Evolutionary conservation across 768 basidiomycete genomes (phyloP).

Genomic region (Candolleomyces efflorescens): DNA sequence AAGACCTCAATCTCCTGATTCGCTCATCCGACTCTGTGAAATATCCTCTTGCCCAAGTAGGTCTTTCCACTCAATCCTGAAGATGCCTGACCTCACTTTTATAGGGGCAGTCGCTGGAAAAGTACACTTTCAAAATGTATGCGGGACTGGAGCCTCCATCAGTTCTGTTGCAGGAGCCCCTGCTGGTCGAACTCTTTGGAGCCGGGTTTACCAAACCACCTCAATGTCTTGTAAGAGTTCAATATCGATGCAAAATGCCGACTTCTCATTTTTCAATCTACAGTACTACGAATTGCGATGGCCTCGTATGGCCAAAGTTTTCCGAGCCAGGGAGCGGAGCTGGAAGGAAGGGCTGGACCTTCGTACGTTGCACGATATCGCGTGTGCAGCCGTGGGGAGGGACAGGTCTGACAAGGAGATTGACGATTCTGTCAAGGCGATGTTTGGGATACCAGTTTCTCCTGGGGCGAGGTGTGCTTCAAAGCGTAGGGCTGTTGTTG

Average conservation of each 20-base stretch:
- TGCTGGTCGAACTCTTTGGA: constrained; percentile 72
- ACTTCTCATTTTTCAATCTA: background rate
- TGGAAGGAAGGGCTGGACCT: constrained; percentile 56
- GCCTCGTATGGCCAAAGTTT: constrained; percentile 71
- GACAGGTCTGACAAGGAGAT: constrained; percentile 47
- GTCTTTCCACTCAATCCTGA: background rate
- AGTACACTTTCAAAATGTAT: constrained; percentile 2
- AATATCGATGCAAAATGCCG: background rate
- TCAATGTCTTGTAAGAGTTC: constrained; percentile 43
- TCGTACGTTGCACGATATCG: constrained; percentile 49
- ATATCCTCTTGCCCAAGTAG: constrained; percentile 17
- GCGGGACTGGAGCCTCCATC: constrained; percentile 27
- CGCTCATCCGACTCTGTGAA: constrained; percentile 37
- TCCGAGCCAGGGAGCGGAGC: constrained; percentile 55
- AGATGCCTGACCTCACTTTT: background rate
- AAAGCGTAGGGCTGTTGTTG: constrained; percentile 36
- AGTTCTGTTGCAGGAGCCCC: constrained; percentile 61
- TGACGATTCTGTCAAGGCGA: constrained; percentile 35
- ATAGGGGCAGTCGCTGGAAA: background rate
- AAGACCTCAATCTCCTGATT: constrained; percentile 67
- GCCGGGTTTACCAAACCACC: constrained; percentile 79
- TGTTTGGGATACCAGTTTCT: constrained; percentile 35
- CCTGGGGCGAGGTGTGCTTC: constrained; percentile 32
- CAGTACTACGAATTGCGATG: constrained; percentile 85
- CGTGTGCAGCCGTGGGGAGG: constrained; percentile 48